Evolutionary conservation across 306 rosid species (phyloP), one percentile per base, ranked within the genome.

Genomic region (Hippophae gyantsensis): DNA sequence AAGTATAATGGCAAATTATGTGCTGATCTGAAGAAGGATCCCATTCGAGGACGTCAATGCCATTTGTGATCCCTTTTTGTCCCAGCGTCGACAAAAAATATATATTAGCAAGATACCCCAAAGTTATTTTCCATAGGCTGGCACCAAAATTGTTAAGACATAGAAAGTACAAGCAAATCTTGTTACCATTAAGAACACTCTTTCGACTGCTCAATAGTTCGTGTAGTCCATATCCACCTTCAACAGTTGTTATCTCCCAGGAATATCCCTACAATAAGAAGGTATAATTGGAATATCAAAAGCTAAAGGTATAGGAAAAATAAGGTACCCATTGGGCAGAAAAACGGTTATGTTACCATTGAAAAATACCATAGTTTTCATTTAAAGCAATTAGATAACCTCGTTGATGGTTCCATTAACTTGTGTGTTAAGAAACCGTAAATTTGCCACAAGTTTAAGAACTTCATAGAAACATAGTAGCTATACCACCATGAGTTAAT

Each of bases 231-330:
- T 67, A 69, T 70, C 95, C 97, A 51, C 92, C 95, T 76, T 86
- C 95, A 7, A 27, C 52, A 6, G 97, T 89, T 42, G 92, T 89
- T 69, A 89, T 89, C 76, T 89, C 97, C 89, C 92, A 81, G 43
- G 89, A 69, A 80, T 89, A 89, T 32, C 95, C 97, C 97, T 89
- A 68, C 48, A 78, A 72, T 60, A 63, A 56, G 48, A 58, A 67
- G 54, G 57, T 26, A 62, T 5, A 7, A 58, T 40, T 50, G 65
- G 47, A 49, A 68, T 40, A 59, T 57, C 42, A 50, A 48, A 23
- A 63, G 63, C 54, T 27, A 48, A 23, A 48, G 38, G 48, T 13
- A n/a, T 52, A 27, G 23, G 23, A 18, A 18, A 18, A 18, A 18
- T 18, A 18, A 18, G 23, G 23, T 18, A 18, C 23, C 23, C 23